Base-by-base conservation (phyloP, 1,284 basidiomycete genomes). In the Pterulicium gracile region DNA sequence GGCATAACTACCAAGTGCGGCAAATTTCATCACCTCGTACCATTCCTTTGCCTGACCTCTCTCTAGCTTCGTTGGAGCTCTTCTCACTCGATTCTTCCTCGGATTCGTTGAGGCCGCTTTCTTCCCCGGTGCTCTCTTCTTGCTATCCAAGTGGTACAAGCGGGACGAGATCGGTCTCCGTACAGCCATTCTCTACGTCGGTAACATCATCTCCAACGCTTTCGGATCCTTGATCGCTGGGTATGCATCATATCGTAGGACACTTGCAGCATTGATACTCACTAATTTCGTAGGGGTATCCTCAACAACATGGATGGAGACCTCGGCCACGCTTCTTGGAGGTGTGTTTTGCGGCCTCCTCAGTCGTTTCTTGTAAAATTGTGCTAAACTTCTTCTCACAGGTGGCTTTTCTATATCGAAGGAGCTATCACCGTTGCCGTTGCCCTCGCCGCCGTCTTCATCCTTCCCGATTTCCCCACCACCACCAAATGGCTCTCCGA, bases 341-440 rank as follows among this genome's bases (percentile, higher is more conserved):
- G 78, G 73, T 72, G 51, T 51, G 63, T 53, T 36, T 17, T 44
- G n/a, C 4, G 19, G 19, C 17, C 43, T 22, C 18, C 7, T 14
- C 42, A 20, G 10, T 42, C 20, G 19, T 24, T 34, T 24, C n/a
- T 23, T 15, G 13, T n/a, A n/a, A 20, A 39, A 18, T 48, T 39
- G 44, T 12, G 15, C 23, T 24, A 14, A 45, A 12, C 46, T 19
- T 40, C 15, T 27, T 35, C 58, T 18, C 55, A 61, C 42, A 76
- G 76, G 56, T 87, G 82, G 85, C 66, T 89, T 1, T 88, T 88
- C 67, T 87, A 71, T 59, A 79, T 86, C 35, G 81, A 87, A 61
- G 81, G 82, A 13, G 64, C 70, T 3, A 56, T 84, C n/a, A 86
- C 82, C 0, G 72, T 85, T 55, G 65, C 75, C 44, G 67, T 84